Evolutionary conservation across 2,329 filamentous ascomycete genomes (phyloP).

Genomic region (Verticillium alfalfae): DNA sequence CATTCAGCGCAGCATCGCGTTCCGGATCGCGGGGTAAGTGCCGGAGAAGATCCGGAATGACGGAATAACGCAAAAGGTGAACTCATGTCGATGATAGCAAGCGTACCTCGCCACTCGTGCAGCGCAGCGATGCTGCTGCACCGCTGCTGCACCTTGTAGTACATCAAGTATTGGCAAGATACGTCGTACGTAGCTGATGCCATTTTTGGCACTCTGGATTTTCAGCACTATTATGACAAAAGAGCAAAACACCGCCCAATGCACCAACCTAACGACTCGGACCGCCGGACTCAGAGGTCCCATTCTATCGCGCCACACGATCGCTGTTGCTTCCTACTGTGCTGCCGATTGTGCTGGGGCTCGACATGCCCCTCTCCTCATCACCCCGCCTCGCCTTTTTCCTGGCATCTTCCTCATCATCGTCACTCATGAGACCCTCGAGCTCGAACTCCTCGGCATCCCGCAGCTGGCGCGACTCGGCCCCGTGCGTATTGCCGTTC

Average conservation of each 20-base stretch:
- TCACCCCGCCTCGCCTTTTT: conserved; percentile 14
- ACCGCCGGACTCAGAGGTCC: not conserved
- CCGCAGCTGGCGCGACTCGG: conserved; percentile 41
- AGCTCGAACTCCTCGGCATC: conserved; percentile 94
- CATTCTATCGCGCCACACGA: conserved; percentile 16
- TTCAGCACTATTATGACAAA: not conserved
- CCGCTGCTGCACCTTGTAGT: too few relatives aligned
- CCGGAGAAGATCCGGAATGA: not conserved
- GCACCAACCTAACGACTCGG: not conserved
- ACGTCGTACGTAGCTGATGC: too few relatives aligned
- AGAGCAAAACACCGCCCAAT: not conserved
- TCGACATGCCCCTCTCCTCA: conserved; percentile 25
- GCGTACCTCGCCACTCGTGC: too few relatives aligned
- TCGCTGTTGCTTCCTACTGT: conserved; percentile 42
- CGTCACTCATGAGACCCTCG: conserved; percentile 82
- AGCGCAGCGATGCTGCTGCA: too few relatives aligned
- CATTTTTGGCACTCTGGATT: too few relatives aligned
- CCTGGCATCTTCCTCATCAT: conserved; percentile 58
- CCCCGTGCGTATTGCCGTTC: conserved; percentile 17
- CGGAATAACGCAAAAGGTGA: not conserved
- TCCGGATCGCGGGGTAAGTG: not conserved
- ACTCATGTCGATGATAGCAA: too few relatives aligned
- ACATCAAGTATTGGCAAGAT: too few relatives aligned
- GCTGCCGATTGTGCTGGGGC: conserved; percentile 15
- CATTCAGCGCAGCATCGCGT: not conserved